Evolutionary conservation across 192 early-diverging fungal species (phyloP).

Genomic region (Umbelopsis ramanniana): DNA sequence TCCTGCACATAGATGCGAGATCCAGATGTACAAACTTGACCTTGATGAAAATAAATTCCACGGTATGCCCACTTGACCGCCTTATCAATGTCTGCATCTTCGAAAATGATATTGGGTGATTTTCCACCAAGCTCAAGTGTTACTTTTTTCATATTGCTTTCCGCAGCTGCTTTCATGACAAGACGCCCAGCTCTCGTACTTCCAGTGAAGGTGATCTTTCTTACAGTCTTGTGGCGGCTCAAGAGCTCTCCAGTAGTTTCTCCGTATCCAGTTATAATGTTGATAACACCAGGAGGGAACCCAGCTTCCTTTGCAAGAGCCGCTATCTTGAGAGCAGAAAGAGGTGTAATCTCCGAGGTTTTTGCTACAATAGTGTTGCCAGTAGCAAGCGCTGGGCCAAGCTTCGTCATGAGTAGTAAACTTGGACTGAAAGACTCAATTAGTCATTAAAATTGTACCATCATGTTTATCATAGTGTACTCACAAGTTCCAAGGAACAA

Average conservation of each 20-base stretch:
- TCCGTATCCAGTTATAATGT: slow-evolving; percentile 75
- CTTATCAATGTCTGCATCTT: slow-evolving; percentile 67
- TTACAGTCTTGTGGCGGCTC: slow-evolving; percentile 63
- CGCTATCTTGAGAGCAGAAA: slow-evolving; percentile 62
- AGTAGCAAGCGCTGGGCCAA: slow-evolving; percentile 71
- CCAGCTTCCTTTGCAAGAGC: slow-evolving; percentile 66
- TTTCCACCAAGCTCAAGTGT: slow-evolving; percentile 83
- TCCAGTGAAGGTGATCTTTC: slow-evolving; percentile 72
- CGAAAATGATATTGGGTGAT: slow-evolving; percentile 71
- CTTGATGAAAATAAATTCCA: slow-evolving; percentile 70
- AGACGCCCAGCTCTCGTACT: slow-evolving; percentile 61
- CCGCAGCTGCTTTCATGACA: slow-evolving; percentile 54
- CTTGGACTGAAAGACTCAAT: slow-evolving; percentile 43
- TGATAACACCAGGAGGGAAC: slow-evolving; percentile 74
- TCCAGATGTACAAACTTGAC: slow-evolving; percentile 72
- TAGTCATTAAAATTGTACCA: background rate
- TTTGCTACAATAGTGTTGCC: slow-evolving; percentile 79
- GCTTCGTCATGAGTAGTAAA: slow-evolving; percentile 69
- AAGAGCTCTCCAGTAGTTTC: slow-evolving; percentile 62
- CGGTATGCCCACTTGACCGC: slow-evolving; percentile 64
- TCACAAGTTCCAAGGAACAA: slow-evolving; percentile 71
- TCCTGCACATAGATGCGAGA: slow-evolving; percentile 74
- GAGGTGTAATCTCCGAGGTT: slow-evolving; percentile 65
- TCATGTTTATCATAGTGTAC: background rate
- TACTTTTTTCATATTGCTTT: slow-evolving; percentile 63